A percentile compares a stretch with the other conserved stretches of the same genome.
Conservation (phyloP, 495 filamentous ascomycete genomes). For the Talaromyces nanjingensis region DNA sequence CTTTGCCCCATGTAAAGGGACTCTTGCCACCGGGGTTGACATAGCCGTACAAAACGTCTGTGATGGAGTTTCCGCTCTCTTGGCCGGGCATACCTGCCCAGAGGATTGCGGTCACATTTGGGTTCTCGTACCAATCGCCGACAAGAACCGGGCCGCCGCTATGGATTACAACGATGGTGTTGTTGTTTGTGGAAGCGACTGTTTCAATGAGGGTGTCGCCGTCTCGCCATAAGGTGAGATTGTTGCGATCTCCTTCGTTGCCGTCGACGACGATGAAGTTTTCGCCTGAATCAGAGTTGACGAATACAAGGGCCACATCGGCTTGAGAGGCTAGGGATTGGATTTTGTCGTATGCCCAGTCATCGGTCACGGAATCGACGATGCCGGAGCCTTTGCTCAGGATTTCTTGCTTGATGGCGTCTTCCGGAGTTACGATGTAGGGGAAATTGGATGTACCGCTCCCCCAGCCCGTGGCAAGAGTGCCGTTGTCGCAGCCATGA, state of each 20-base stretch:
- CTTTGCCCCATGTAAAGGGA: slow-evolving; percentile 63
- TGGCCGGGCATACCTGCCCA: slow-evolving; percentile 57
- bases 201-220: slow-evolving; percentile 50
- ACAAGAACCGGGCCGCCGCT: slow-evolving; percentile 52
- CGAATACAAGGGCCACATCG: slow-evolving; percentile 55
- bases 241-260: slow-evolving; percentile 40
- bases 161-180: slow-evolving; percentile 59
- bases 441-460: slow-evolving; percentile 49
- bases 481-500: slow-evolving; percentile 47
- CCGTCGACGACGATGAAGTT: slow-evolving; percentile 47
- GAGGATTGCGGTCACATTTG: slow-evolving; percentile 57
- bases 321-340: slow-evolving; percentile 21
- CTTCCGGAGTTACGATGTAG: slow-evolving; percentile 47
- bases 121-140: slow-evolving; percentile 51
- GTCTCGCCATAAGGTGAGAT: slow-evolving; percentile 43
- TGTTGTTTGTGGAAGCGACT: slow-evolving; percentile 48
- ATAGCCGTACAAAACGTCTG: slow-evolving; percentile 53
- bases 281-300: slow-evolving; percentile 50
- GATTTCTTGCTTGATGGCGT: slow-evolving; percentile 52
- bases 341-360: slow-evolving; percentile 23
- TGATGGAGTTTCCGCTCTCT: slow-evolving; percentile 49
- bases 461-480: slow-evolving; percentile 50
- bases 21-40: slow-evolving; percentile 56
- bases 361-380: slow-evolving; percentile 32
- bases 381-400: slow-evolving; percentile 38